Conservation (phyloP, 805 yeast species). For the Wickerhamiella allomyrinae region DNA sequence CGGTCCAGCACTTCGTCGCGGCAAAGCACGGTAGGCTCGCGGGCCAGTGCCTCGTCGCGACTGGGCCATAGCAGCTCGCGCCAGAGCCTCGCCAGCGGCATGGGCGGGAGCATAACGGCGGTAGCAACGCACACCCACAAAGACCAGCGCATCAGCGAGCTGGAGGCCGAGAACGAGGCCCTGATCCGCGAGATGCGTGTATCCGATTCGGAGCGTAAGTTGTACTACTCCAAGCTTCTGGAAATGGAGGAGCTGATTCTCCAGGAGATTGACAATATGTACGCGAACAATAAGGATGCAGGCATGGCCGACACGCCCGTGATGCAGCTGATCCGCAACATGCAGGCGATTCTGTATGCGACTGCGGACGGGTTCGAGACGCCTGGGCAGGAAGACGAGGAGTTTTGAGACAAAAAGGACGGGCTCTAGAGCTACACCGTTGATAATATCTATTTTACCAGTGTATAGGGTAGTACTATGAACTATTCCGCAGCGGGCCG, state of each 20-base stretch:
- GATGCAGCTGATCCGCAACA: slow-evolving; percentile 36
- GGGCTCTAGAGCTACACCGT: no score
- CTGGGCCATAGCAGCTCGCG: not conserved
- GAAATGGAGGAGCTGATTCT: slow-evolving; percentile 75
- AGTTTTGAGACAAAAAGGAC: no score
- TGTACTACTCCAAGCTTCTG: slow-evolving; percentile 77
- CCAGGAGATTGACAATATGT: slow-evolving; percentile 39
- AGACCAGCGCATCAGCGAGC: slow-evolving; percentile 15
- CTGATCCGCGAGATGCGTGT: slow-evolving; percentile 43
- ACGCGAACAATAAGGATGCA: slow-evolving; percentile 26
- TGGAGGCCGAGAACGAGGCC: slow-evolving; percentile 31
- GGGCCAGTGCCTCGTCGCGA: not conserved
- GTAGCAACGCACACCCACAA: no score
- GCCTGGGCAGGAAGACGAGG: slow-evolving; percentile 24
- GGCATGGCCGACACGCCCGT: slow-evolving; percentile 16
- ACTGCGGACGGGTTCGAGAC: slow-evolving; percentile 75
- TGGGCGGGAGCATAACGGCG: no score
- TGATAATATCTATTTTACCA: no score
- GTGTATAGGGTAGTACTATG: no score
- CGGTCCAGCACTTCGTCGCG: not conserved
- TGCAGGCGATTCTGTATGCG: slow-evolving; percentile 63
- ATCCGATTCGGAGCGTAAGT: slow-evolving; percentile 62
- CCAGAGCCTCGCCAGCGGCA: not conserved
- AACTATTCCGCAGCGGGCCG: no score
- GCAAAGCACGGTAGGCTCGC: not conserved